Evolutionary conservation across 257 asterid genomes (phyloP).

Genomic region (Osmanthus fragrans): DNA sequence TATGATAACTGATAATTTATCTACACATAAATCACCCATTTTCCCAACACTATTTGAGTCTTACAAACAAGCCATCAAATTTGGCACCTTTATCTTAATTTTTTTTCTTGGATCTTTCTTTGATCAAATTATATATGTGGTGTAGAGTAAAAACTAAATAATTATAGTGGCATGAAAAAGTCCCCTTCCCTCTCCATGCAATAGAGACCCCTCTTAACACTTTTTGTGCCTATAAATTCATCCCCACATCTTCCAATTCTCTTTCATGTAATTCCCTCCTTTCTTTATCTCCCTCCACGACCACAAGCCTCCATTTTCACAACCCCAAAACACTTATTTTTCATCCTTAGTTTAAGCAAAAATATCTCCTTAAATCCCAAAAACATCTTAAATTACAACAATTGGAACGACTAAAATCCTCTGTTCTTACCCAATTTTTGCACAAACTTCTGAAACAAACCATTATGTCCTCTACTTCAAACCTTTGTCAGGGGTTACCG

Average conservation of each 20-base stretch:
- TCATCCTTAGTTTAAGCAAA: no score
- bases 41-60: background rate
- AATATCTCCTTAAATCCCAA: slow-evolving; percentile 3
- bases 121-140: background rate
- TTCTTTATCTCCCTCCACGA: slow-evolving; percentile 9
- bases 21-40: no score
- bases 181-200: slow-evolving; percentile 21
- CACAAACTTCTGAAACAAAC: slow-evolving; percentile 15
- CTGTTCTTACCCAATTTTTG: slow-evolving; percentile 32
- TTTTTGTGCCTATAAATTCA: slow-evolving; percentile 58
- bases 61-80: background rate
- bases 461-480: slow-evolving; percentile 41
- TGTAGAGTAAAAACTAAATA: slow-evolving; percentile 1
- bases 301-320: slow-evolving; percentile 12
- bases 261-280: slow-evolving; percentile 43
- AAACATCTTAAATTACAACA: background rate
- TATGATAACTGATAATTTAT: no score
- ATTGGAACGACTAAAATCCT: slow-evolving; percentile 16
- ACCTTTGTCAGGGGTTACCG: slow-evolving; percentile 38
- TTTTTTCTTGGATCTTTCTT: slow-evolving; percentile 11
- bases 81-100: slow-evolving; percentile 1
- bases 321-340: slow-evolving; percentile 4
- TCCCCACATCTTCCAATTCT: slow-evolving; percentile 42
- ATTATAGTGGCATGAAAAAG: slow-evolving; percentile 35
- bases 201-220: slow-evolving; percentile 21